These are phyloP conservation scores for Xerocomus minutiporus DNA, from an alignment of 1,284 basidiomycete species.

Conservation along the genomic window DNA sequence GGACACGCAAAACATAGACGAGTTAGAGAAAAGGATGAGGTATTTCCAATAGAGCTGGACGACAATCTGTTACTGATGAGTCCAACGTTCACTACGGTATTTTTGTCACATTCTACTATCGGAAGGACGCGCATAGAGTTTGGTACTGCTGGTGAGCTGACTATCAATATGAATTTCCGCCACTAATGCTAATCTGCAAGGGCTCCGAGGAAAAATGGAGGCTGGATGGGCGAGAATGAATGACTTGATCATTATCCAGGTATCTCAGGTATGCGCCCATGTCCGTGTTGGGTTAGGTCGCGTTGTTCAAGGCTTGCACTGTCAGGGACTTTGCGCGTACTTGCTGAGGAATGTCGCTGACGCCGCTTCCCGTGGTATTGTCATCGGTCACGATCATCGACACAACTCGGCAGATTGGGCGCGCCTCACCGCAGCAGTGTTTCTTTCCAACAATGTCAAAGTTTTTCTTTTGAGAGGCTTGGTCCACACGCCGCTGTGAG, in stretches of 20 bases:
- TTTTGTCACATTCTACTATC: background rate
- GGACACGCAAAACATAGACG: slow-evolving; percentile 40
- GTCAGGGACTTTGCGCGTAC: slow-evolving; percentile 72
- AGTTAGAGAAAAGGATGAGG: slow-evolving; percentile 60
- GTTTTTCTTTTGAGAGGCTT: slow-evolving; percentile 67
- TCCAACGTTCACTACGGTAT: background rate
- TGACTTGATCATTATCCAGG: slow-evolving; percentile 76
- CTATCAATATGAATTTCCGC: background rate
- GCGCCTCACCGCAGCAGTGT: slow-evolving; percentile 63
- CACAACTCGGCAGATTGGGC: slow-evolving; percentile 78
- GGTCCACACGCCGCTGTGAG: slow-evolving; percentile 77
- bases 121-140: slow-evolving; percentile 71
- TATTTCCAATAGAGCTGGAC: slow-evolving; percentile 21
- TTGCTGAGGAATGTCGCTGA: slow-evolving; percentile 49
- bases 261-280: slow-evolving; percentile 57
- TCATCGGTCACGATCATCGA: slow-evolving; percentile 80
- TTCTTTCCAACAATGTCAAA: slow-evolving; percentile 58
- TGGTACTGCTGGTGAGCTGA: slow-evolving; percentile 70
- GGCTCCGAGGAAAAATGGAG: slow-evolving; percentile 77
- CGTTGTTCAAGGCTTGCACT: background rate
- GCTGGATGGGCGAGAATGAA: slow-evolving; percentile 86
- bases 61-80: background rate
- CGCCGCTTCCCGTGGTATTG: slow-evolving; percentile 60
- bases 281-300: background rate
- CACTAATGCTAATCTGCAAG: slow-evolving; percentile 35